phyloP scores from a whole-genome alignment of 768 basidiomycete genomes.

The Dentipellis sp. region DNA sequence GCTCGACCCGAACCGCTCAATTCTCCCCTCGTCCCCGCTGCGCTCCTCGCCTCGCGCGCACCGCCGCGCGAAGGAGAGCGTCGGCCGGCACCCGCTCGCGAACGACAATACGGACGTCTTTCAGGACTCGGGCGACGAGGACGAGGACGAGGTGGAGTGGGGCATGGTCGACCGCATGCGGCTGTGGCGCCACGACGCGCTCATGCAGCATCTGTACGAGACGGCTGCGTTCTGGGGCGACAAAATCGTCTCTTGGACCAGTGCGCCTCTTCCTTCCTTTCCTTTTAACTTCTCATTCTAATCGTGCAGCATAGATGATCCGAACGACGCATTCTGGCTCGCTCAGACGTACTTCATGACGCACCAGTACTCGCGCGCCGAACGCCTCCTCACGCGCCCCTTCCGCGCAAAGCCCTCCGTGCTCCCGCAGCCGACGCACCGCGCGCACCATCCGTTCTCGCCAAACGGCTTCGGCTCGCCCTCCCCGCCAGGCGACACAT shows the following conservation, averaged over 20 bases:
- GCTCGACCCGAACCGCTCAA: conserved; percentile 75
- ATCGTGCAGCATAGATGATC: conserved; percentile 51
- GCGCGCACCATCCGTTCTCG: conserved; percentile 4
- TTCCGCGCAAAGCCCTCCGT: conserved; percentile 51
- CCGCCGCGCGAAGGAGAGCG: conserved; percentile 41
- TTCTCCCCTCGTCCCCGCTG: conserved; percentile 63
- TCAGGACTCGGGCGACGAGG: conserved; percentile 53
- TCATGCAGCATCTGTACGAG: conserved; percentile 97
- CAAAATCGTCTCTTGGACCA: conserved; percentile 93
- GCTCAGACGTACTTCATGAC: conserved; percentile 97
- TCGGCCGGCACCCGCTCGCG: conserved; percentile 59
- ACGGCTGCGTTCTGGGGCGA: conserved; percentile 99
- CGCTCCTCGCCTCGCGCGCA: conserved; percentile 56
- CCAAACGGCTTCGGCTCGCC: conserved; percentile 33
- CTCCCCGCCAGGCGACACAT: background rate
- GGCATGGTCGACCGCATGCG: conserved; percentile 92
- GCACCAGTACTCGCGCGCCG: conserved; percentile 90
- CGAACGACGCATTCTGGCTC: conserved; percentile 99
- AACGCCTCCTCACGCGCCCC: conserved; percentile 82
- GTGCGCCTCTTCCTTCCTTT: conserved; percentile 32
- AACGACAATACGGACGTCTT: conserved; percentile 73
- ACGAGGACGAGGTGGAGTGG: conserved; percentile 60
- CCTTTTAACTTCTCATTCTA: background rate
- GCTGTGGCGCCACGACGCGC: conserved; percentile 93
- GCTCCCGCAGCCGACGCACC: conserved; percentile 20